Evolutionary conservation across 352 stramenopile genomes (phyloP), one percentile per base, ranked within the genome.

Genomic region (Pythium utonaiense): DNA sequence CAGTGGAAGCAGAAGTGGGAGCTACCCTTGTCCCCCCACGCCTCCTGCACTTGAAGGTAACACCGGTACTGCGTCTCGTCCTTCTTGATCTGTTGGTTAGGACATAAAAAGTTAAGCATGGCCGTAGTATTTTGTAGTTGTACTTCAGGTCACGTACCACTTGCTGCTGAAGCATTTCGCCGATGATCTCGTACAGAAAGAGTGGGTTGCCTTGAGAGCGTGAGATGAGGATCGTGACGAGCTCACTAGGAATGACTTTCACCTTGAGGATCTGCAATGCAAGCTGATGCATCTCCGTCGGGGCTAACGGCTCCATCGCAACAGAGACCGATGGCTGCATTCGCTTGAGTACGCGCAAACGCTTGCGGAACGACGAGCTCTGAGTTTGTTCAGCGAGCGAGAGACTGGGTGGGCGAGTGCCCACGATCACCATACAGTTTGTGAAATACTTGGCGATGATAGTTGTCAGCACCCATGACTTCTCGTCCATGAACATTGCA

Each of bases 401-500:
- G 17, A 86, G 57, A 34, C 80, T 90, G 6, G 86, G 86, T 36
- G 86, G 82, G 21, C 83, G 71, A 3, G 82, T 91, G 8, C 78
- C 80, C 30, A 93, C 63, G 21, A 93, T 74, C 2, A 93, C 67
- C 50, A 93, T 53, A 40, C 82, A 93, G 60, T 95, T 95, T 1
- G 83, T 93, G 45, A 93, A 93, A 50, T 95, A 93, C 60, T 93
- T 91, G 9, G 79, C 80, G 31, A 93, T 77, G 38, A 89, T 89
- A 12, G 83, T 81, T 10, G 87, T 70, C n/a, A 95, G 55, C 27
- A 80, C 77, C 86, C 86, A 95, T 33, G 80, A 92, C 66, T 91
- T 88, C 53, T 86, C 83, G 53, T 95, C 86, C 82, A 93, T 93
- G 57, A 91, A 83, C 83, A 93, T 93, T 16, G 86, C 86, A 49